phyloP scores from a whole-genome alignment of 225 moss, liverwort and hornwort genomes.

The Marchantia paleacea region DNA sequence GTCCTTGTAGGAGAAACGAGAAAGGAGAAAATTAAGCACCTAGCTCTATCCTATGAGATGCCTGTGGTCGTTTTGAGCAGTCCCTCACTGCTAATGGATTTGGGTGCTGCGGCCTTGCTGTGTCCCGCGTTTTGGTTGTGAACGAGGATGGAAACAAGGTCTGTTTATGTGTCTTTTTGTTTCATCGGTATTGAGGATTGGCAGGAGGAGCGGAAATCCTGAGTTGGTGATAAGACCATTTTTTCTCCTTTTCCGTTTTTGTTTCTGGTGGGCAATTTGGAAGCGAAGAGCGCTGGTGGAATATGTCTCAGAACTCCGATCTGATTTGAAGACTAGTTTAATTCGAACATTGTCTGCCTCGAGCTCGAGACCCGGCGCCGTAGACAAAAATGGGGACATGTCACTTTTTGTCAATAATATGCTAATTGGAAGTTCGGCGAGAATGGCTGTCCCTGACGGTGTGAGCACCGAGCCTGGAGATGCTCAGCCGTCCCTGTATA shows the following conservation, averaged over 20 bases:
- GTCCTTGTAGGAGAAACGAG: neutral
- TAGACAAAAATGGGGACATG: constrained; percentile 45
- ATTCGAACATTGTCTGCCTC: neutral
- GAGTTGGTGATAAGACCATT: neutral
- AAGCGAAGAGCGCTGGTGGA: neutral
- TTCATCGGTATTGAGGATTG: neutral
- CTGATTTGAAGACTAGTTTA: neutral
- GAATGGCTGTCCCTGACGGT: constrained; percentile 16
- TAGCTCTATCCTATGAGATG: too few species aligned
- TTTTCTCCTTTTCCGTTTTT: neutral
- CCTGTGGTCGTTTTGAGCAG: too few species aligned
- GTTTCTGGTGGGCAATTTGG: neutral
- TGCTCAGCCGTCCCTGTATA: constrained; percentile 53
- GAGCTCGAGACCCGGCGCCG: neutral
- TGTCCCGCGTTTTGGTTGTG: neutral
- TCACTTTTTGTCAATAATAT: neutral
- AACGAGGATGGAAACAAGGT: too few species aligned
- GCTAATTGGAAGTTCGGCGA: neutral
- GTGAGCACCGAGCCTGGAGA: constrained; percentile 17
- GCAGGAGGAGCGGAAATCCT: neutral
- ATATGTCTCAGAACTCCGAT: neutral
- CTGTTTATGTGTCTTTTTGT: too few species aligned
- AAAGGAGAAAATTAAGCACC: neutral
- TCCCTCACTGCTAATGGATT: neutral
- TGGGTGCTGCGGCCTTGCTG: neutral